A percentile compares a stretch with the other conserved stretches of the same genome.
Evolutionary conservation across 768 basidiomycete species (phyloP).

Genomic region (Lepiota brunneoincarnata): DNA sequence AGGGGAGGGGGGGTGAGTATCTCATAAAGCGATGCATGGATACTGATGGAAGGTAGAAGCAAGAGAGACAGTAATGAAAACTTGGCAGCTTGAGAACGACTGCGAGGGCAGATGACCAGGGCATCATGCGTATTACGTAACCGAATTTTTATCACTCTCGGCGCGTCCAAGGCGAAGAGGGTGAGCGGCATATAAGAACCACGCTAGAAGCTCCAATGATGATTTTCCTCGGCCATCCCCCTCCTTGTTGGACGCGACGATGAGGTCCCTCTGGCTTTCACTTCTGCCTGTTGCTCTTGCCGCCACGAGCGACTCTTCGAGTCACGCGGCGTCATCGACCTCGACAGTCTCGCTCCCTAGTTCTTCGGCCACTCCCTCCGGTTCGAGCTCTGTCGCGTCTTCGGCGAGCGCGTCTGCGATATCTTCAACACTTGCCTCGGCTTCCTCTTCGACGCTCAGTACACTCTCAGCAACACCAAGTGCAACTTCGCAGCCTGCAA

Average conservation of each 20-base stretch:
- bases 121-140: constrained; percentile 2
- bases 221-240: neutral
- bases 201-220: neutral
- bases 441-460: neutral
- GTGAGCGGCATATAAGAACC: constrained; percentile 6
- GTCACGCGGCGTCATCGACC: neutral
- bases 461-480: neutral
- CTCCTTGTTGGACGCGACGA: neutral
- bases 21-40: neutral
- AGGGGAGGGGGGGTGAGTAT: neutral
- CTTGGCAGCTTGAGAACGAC: constrained; percentile 1
- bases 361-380: neutral
- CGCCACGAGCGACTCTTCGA: neutral
- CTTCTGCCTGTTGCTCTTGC: constrained; percentile 9
- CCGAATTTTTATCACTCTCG: neutral
- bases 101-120: neutral
- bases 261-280: constrained; percentile 4
- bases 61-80: neutral
- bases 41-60: neutral
- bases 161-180: neutral
- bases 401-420: neutral
- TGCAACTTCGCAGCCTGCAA: neutral
- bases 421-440: neutral
- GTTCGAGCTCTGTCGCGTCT: neutral
- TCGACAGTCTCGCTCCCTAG: neutral